Evolutionary conservation across 2,329 filamentous ascomycete species (phyloP), one percentile per base, ranked within the genome.

Genomic region (Coniochaeta sp.): DNA sequence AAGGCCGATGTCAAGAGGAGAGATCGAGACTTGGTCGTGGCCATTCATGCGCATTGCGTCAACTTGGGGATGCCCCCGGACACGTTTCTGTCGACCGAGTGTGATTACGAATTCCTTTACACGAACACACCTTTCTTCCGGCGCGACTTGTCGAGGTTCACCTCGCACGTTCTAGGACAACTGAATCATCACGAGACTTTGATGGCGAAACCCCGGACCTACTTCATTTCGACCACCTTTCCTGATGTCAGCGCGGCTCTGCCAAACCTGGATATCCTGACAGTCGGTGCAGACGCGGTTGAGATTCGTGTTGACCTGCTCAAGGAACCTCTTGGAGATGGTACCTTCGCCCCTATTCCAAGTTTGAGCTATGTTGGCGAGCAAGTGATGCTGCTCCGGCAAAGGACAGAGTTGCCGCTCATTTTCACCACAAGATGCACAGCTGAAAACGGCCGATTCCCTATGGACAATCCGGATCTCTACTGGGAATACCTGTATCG

Each of bases 81-180:
- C 65, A 71, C 82, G 42, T 72, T 79, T 54, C 80, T 92, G 26
- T 91, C 87, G 17, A 77, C 83, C 28, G 74, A 82, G 60, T 93
- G 89, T 75, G 89, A 95, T 74, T 95, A 93, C 74, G 91, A 96
- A 71, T 95, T 93, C 66, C 80, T 96, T 22, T 96, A 95, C 75
- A 90, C 89, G 3, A 83, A 87, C 63, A 80, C 81, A 9, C 83
- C 88, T 1, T 90, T 89, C 71, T 86, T 88, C 63, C 85, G 90
- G 30, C 82, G 90, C 60, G 90, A 95, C 69, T 77, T 95, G 54
- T 85, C 90, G 10, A 84, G 91, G 40, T 95, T 93, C 69, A 82
- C 92, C 28, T 89, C 90, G 6, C 88, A 95, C 69, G 87, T 89
- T 6, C 77, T 95, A 28, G 91, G 91, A 10, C 90, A 95, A 74